Base-by-base conservation (phyloP, 2,329 filamentous ascomycete species). In the Diaporthe sp. region DNA sequence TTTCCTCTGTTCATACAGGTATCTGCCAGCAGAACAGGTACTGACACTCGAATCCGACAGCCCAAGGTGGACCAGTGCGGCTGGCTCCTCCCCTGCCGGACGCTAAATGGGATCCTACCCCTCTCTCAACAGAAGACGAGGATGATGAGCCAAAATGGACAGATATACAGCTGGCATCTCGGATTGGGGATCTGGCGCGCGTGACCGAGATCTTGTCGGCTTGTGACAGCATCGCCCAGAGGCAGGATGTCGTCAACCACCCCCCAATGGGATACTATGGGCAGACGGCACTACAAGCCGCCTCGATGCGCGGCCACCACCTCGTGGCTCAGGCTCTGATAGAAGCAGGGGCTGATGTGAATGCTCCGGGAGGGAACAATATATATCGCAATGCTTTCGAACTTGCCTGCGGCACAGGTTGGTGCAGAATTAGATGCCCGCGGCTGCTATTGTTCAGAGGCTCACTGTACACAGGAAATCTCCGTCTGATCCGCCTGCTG, bases 351-450 rank as follows among this genome's bases (percentile, higher is more conserved):
- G 83, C 83, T 4, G 78, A 82, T 34, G 79, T 83, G 28, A 79
- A 85, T 70, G 81, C 82, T 75, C 81, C 78, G 74, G 81, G 79
- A 67, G 79, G 81, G 12, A 83, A 82, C 49, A 82, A 79, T 79
- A 82, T 77, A 83, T 84, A 73, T 77, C 82, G 76, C 81, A 89
- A 78, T 81, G 86, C 80, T 77, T 85, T 82, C 80, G 87, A 78
- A 81, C 79, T 78, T 75, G 85, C 81, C 81, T 88, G 79, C 28
- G 74, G 80, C 4, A 76, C 68, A 5, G 81, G 57, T 59, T 39
- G 31, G 31, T 59, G 2, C 57, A n/a, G 55, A n/a, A 15, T 2
- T n/a, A 19, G 10, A 59, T 15, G 10, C 34, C 12, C 57, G 5
- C 31, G 17, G n/a, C 19, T 22, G 1, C 7, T 12, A 15, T 39